These are phyloP conservation scores for Bolboschoenoplectus hybrid DNA, from an alignment of 202 grass and related monocot species.

Conservation along the genomic window DNA sequence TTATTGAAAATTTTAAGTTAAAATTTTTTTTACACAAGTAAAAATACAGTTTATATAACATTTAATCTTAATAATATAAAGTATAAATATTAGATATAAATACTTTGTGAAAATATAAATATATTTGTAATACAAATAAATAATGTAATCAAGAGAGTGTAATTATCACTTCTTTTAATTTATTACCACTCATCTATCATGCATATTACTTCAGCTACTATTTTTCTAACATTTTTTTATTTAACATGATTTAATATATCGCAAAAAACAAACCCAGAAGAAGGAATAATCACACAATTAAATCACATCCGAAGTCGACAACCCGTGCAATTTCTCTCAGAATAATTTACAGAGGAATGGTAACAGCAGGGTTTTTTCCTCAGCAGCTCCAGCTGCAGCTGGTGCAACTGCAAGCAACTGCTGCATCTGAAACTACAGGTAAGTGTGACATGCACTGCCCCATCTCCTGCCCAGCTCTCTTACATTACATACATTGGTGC, in stretches of 20 bases:
- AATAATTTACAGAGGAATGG: neutral
- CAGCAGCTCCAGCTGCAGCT: neutral
- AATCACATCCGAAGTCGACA: neutral
- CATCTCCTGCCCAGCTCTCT: conserved; percentile 16
- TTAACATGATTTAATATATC: neutral
- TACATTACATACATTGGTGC: neutral
- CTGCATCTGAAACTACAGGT: conserved; percentile 19
- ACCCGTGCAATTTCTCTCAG: neutral
- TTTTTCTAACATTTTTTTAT: neutral
- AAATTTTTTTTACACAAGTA: too few species aligned
- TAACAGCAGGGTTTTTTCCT: neutral
- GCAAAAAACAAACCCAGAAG: neutral
- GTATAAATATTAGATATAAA: too few species aligned
- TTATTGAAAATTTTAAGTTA: too few species aligned
- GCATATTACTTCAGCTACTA: too few species aligned
- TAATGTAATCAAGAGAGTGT: too few species aligned
- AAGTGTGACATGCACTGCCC: neutral
- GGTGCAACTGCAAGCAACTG: conserved; percentile 27
- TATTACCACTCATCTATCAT: too few species aligned
- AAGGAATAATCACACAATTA: neutral
- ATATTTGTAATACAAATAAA: too few species aligned
- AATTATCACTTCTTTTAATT: too few species aligned
- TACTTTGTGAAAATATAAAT: too few species aligned
- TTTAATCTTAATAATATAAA: too few species aligned
- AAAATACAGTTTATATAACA: too few species aligned